Evolutionary conservation across 306 rosid species (phyloP), one percentile per base, ranked within the genome.

Genomic region (Citrullus amarus): DNA sequence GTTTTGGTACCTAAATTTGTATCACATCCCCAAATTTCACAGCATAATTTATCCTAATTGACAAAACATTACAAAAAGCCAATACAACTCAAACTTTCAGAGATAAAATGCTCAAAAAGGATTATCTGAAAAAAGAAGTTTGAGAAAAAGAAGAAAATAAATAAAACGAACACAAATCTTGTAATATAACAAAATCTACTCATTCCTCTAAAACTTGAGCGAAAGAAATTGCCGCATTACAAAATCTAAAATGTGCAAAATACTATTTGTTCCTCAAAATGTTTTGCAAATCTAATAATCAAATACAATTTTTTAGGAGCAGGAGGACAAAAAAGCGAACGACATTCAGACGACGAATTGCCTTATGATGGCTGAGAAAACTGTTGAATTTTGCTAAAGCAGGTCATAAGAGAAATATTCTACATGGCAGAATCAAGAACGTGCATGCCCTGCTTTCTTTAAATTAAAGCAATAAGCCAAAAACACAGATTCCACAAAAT

Each of bases 401-500:
- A 44, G 50, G 22, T 39, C 74, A 44, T 20, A 22, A 44, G 55
- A 69, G 55, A 69, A 70, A 44, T 53, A 73, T 50, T 28, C 78
- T 22, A 20, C 25, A 50, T 20, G 55, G 36, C 32, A 68, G 39
- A 72, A 72, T 48, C 77, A 25, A 30, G 20, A 71, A 71, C n/a
- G 75, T 20, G 74, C 71, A 34, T 36, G 58, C 76, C 41, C 57
- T 44, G 57, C 69, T 2, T 65, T 12, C 57, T 25, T 28, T 28
- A 48, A 44, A 16, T 28, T 66, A 39, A 66, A 66, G 15, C 25
- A 50, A 72, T 72, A 72, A 72, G 15, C 77, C 58, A 53, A 48
- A 72, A 72, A 51, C 77, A 48, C 60, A 68, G 78, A 30, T 74
- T 53, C 46, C 62, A 74, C 77, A 72, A 50, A 72, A 28, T 10